Conservation (phyloP, 108 stramenopile genomes). For the Skeletonema marinoi region DNA sequence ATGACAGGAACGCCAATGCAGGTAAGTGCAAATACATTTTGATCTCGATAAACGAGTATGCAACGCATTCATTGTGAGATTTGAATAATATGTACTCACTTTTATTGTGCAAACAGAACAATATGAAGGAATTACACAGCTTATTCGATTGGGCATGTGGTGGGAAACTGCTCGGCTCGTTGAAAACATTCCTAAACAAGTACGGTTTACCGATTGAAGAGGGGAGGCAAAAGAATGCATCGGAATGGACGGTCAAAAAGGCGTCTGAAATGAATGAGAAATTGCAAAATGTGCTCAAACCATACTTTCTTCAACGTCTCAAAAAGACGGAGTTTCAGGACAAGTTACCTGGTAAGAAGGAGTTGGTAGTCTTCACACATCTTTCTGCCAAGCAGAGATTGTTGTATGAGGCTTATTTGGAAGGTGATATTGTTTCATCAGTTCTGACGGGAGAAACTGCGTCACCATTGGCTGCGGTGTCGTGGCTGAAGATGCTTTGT, state of each 20-base stretch:
- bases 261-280: constrained; percentile 72
- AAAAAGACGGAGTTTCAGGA: constrained; percentile 86
- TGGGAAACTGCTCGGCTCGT: constrained; percentile 64
- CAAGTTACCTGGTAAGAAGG: constrained; percentile 88
- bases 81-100: too few relatives aligned
- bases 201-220: constrained; percentile 80
- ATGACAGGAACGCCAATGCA: constrained; percentile 96
- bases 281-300: constrained; percentile 74
- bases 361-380: constrained; percentile 92
- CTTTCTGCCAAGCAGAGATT: constrained; percentile 81
- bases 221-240: constrained; percentile 75
- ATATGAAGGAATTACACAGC: constrained; percentile 90
- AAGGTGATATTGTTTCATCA: constrained; percentile 56
- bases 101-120: constrained; percentile 18
- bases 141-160: constrained; percentile 92
- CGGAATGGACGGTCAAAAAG: constrained; percentile 54
- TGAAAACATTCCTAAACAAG: constrained; percentile 57
- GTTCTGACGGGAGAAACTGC: constrained; percentile 49
- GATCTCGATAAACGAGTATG: constrained; percentile 2
- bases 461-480: constrained; percentile 68
- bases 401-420: constrained; percentile 78
- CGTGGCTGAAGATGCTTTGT: constrained; percentile 80
- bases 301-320: constrained; percentile 88
- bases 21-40: constrained; percentile 8
- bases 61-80: too few relatives aligned